A percentile compares a stretch with the other conserved stretches of the same genome.
These are phyloP conservation scores for Plantago coronopus DNA, from an alignment of 305 asterid genomes.

Conservation along the genomic window DNA sequence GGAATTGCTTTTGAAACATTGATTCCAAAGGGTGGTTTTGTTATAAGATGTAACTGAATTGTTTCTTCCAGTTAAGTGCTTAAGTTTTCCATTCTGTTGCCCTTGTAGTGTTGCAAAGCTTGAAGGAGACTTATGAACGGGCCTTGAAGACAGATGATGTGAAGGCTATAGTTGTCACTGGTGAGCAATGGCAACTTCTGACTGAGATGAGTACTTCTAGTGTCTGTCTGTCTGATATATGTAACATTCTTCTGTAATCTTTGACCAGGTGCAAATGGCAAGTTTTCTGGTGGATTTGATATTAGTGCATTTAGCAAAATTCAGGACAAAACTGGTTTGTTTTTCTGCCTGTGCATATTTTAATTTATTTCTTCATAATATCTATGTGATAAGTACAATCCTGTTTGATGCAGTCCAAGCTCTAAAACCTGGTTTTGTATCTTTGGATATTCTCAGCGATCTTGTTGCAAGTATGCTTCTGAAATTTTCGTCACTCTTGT, in stretches of 20 bases:
- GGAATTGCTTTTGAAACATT: not conserved
- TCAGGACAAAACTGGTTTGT: slow-evolving; percentile 47
- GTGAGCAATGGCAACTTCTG: slow-evolving; percentile 30
- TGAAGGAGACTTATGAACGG: slow-evolving; percentile 55
- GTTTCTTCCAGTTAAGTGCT: not conserved
- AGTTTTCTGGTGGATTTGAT: slow-evolving; percentile 91
- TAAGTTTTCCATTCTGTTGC: slow-evolving; percentile 3
- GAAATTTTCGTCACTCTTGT: not conserved
- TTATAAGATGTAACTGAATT: not conserved
- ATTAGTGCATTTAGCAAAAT: slow-evolving; percentile 70
- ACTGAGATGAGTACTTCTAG: not conserved
- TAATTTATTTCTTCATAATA: no score
- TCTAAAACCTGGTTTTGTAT: slow-evolving; percentile 11
- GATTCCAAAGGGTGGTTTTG: not conserved
- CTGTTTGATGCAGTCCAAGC: slow-evolving; percentile 8
- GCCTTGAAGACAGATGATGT: slow-evolving; percentile 77
- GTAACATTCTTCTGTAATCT: not conserved
- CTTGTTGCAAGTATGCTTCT: slow-evolving; percentile 7
- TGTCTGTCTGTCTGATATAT: not conserved
- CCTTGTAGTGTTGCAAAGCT: slow-evolving; percentile 54
- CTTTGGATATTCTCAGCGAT: slow-evolving; percentile 12
- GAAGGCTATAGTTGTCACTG: slow-evolving; percentile 72
- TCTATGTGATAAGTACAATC: not conserved
- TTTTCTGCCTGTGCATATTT: no score
- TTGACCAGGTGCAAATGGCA: slow-evolving; percentile 61